phyloP scores from a whole-genome alignment of 2,329 filamentous ascomycete species.

The Ophidiomyces ophidiicola region DNA sequence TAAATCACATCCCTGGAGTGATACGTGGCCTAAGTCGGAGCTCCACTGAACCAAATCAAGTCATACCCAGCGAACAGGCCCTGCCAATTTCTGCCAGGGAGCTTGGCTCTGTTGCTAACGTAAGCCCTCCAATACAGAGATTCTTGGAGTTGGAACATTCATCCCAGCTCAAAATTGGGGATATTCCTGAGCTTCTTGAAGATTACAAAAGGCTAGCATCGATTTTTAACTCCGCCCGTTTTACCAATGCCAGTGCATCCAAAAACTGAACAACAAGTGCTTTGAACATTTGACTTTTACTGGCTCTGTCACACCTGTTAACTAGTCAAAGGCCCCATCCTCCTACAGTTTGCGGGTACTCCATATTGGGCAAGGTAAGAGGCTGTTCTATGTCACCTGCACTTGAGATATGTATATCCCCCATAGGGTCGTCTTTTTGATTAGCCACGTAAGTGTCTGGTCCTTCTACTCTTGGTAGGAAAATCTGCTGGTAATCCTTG shows the following conservation, averaged over 20 bases:
- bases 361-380: too few relatives aligned
- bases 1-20: constrained; percentile 65
- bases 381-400: too few relatives aligned
- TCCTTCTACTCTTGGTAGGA: too few relatives aligned
- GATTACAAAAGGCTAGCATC: constrained; percentile 63
- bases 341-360: too few relatives aligned
- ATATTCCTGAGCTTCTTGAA: constrained; percentile 57
- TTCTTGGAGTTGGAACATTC: constrained; percentile 63
- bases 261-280: too few relatives aligned
- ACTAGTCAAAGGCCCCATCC: too few relatives aligned
- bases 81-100: constrained; percentile 3
- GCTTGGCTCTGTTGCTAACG: constrained; percentile 14
- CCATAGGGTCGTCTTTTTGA: too few relatives aligned
- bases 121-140: constrained; percentile 53
- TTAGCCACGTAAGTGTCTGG: too few relatives aligned
- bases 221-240: constrained; percentile 43
- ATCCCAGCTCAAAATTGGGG: constrained; percentile 57
- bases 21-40: constrained; percentile 60
- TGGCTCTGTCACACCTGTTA: too few relatives aligned
- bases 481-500: too few relatives aligned
- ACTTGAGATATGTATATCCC: too few relatives aligned
- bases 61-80: constrained; percentile 5
- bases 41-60: constrained; percentile 34
- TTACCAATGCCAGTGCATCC: neutral
- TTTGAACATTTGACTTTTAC: too few relatives aligned